phyloP scores from a whole-genome alignment of 2,329 filamentous ascomycete species.

The Cordyceps cateniannulata region DNA sequence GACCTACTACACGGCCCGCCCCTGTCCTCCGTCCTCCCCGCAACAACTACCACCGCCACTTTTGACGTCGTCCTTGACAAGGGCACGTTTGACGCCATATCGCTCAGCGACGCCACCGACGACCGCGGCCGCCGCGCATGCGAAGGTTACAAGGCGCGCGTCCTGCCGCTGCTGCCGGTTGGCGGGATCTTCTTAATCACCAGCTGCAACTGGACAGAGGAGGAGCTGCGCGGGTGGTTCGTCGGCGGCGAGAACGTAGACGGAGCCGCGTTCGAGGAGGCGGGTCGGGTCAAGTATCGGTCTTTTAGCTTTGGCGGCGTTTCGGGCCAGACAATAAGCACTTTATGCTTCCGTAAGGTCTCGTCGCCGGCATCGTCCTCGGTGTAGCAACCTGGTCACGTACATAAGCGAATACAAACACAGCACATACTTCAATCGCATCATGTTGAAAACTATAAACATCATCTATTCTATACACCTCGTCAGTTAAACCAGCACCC shows the following conservation, averaged over 20 bases:
- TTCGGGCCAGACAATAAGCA: conserved; percentile 84
- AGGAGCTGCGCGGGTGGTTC: conserved; percentile 79
- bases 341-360: conserved; percentile 66
- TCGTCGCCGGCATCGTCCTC: conserved; percentile 2
- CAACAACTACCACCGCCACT: conserved; percentile 25
- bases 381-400: conserved; percentile 11
- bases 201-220: conserved; percentile 97
- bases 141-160: conserved; percentile 67
- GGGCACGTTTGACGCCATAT: conserved; percentile 94
- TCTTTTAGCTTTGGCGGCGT: conserved; percentile 85
- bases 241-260: conserved; percentile 30
- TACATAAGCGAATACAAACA: conserved; percentile 18
- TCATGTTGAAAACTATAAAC: neutral
- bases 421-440: conserved; percentile 4
- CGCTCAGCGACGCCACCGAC: conserved; percentile 55
- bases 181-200: conserved; percentile 78
- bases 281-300: conserved; percentile 69
- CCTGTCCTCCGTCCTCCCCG: conserved; percentile 35
- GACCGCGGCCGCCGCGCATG: conserved; percentile 54
- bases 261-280: conserved; percentile 47
- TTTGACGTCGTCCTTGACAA: conserved; percentile 97
- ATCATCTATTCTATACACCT: conserved; percentile 12
- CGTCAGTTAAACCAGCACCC: neutral
- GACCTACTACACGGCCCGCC: conserved; percentile 49
- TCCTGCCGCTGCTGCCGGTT: conserved; percentile 60